Evolutionary conservation across 2,329 filamentous ascomycete genomes (phyloP).

Genomic region (Trichoderma sp.): DNA sequence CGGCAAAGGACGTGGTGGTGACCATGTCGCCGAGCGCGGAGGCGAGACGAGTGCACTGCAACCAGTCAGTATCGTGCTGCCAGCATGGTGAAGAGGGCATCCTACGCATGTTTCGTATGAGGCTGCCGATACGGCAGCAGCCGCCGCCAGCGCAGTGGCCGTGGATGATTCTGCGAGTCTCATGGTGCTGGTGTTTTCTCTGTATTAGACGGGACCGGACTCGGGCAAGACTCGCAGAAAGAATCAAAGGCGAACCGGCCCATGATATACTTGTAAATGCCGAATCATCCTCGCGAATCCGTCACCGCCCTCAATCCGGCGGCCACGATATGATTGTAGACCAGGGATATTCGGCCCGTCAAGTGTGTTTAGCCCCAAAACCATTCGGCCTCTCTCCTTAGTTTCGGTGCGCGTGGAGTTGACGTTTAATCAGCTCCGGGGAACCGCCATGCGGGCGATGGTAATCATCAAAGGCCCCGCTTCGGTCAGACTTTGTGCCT

Average conservation of each 20-base stretch:
- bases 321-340: background rate
- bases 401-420: constrained; percentile 13
- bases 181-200: background rate
- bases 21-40: background rate
- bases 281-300: background rate
- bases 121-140: background rate
- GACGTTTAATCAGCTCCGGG: background rate
- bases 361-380: constrained; percentile 3
- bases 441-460: background rate
- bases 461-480: background rate
- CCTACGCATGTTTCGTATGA: constrained; percentile 7
- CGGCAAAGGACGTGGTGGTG: constrained; percentile 17
- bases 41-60: constrained; percentile 8
- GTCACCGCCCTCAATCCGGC: background rate
- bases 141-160: background rate
- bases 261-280: background rate
- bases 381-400: constrained; percentile 12
- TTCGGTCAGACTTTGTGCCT: background rate
- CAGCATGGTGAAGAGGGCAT: background rate
- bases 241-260: background rate
- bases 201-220: background rate
- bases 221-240: background rate
- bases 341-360: constrained; percentile 18
- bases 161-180: constrained; percentile 9
- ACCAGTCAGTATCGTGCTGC: background rate